A percentile compares a stretch with the other conserved stretches of the same genome.
Evolutionary conservation across 768 basidiomycete species (phyloP).

Genomic region (Coprinellus micaceus): DNA sequence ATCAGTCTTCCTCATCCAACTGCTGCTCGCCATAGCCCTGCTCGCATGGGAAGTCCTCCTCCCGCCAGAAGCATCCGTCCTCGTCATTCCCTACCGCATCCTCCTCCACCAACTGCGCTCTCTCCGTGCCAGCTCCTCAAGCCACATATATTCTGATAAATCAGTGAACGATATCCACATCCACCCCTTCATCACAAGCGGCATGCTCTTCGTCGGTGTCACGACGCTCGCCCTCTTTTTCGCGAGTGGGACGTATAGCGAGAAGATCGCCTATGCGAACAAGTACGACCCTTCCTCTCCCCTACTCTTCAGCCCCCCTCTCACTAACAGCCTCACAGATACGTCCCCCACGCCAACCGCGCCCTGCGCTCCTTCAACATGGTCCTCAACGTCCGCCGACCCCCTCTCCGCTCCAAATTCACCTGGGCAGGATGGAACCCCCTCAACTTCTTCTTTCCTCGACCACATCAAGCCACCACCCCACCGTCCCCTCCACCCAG

Average conservation of each 20-base stretch:
- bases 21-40: slow-evolving; percentile 65
- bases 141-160: too few relatives aligned
- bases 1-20: slow-evolving; percentile 71
- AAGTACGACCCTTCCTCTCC: slow-evolving; percentile 51
- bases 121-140: too few relatives aligned
- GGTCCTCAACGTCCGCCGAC: slow-evolving; percentile 90
- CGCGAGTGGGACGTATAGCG: slow-evolving; percentile 92
- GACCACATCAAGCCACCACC: slow-evolving; percentile 23
- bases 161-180: slow-evolving; percentile 41
- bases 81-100: slow-evolving; percentile 58
- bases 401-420: slow-evolving; percentile 62
- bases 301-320: not conserved
- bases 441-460: slow-evolving; percentile 55
- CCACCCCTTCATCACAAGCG: slow-evolving; percentile 75
- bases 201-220: slow-evolving; percentile 80
- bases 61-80: slow-evolving; percentile 56
- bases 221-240: slow-evolving; percentile 94
- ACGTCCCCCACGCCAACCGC: slow-evolving; percentile 93
- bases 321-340: slow-evolving; percentile 48
- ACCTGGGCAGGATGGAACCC: slow-evolving; percentile 42
- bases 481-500: slow-evolving; percentile 32
- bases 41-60: slow-evolving; percentile 74
- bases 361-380: slow-evolving; percentile 92
- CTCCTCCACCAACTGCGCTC: slow-evolving; percentile 41
- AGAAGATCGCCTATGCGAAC: slow-evolving; percentile 96